Base-by-base conservation (phyloP, 2,329 filamentous ascomycete species). In the Fusarium sp. region DNA sequence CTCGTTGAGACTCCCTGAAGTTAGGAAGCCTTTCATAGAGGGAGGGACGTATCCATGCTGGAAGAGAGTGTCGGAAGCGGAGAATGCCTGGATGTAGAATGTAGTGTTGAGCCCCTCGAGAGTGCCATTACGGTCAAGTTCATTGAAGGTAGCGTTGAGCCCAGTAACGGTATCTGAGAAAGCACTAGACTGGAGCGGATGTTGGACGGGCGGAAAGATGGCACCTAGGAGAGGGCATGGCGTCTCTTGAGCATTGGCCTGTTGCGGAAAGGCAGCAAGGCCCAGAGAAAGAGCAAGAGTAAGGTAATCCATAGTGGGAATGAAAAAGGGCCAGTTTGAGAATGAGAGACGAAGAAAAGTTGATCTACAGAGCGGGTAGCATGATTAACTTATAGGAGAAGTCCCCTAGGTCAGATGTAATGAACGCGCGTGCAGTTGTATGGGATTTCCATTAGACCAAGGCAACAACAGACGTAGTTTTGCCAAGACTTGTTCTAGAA, bases 71-170 rank as follows among this genome's bases (percentile, higher is more conserved):
- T 63, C n/a, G 0, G 65, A 62, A 22, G 30, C n/a, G 12, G 66
- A 63, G 12, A 69, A 69, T 4, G 48, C 57, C 15, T 69, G 57
- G 5, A 69, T 20, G 14, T 64, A 56, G 5, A 69, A 44, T 22
- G 65, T 68, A 4, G 51, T 50, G 20, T 69, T 69, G 24, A 68
- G 6, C 14, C 13, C 38, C 6, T 39, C 38, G 3, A 69, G 42
- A 6, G 66, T 65, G 4, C 58, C 62, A 18, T 65, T 63, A 6
- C 11, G n/a, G 1, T 63, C 39, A 14, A 65, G 20, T 0, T 47
- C 28, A 0, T 35, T 35, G 39, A 65, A 63, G 33, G 58, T 63
- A 15, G 33, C 6, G 3, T 41, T 51, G 11, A 65, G 62, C 22
- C 16, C 3, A 7, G 33, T 1, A 28, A 63, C 31, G 1, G 58